Evolutionary conservation across 1,284 basidiomycete species (phyloP).

Genomic region (Ganoderma meredithae): DNA sequence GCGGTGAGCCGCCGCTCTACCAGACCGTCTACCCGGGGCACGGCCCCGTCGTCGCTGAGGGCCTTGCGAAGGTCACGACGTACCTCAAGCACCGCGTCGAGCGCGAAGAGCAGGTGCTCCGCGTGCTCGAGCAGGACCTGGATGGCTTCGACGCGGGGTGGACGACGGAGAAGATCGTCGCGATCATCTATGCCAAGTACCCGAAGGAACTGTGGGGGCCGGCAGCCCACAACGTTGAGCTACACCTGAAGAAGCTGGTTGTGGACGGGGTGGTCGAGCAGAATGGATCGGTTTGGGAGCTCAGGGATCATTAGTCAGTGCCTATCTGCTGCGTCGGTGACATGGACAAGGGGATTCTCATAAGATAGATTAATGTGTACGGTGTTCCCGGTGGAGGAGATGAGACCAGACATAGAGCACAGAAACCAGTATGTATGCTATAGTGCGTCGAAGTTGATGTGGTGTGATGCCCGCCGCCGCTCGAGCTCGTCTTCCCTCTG

Average conservation of each 20-base stretch:
- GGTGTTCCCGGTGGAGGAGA: conserved; percentile 15
- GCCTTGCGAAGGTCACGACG: conserved; percentile 62
- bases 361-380: conserved; percentile 24
- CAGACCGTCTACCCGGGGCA: conserved; percentile 84
- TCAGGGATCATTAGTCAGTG: conserved; percentile 29
- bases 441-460: conserved; percentile 96
- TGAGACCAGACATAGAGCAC: conserved; percentile 7
- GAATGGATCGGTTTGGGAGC: conserved; percentile 49
- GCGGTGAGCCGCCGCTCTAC: conserved; percentile 43
- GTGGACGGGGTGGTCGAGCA: conserved; percentile 66
- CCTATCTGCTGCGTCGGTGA: neutral
- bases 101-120: conserved; percentile 83
- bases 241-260: conserved; percentile 82
- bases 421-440: conserved; percentile 45
- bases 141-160: conserved; percentile 41
- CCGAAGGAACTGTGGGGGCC: conserved; percentile 78
- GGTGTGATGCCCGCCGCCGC: conserved; percentile 85
- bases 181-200: conserved; percentile 72
- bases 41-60: conserved; percentile 77
- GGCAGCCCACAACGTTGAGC: conserved; percentile 71
- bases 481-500: conserved; percentile 94
- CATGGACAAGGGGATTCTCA: conserved; percentile 4
- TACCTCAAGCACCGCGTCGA: conserved; percentile 88
- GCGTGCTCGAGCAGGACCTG: conserved; percentile 54
- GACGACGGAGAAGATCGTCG: conserved; percentile 74